Evolutionary conservation across 1,284 basidiomycete genomes (phyloP).

Genomic region (Fistulina hepatica): DNA sequence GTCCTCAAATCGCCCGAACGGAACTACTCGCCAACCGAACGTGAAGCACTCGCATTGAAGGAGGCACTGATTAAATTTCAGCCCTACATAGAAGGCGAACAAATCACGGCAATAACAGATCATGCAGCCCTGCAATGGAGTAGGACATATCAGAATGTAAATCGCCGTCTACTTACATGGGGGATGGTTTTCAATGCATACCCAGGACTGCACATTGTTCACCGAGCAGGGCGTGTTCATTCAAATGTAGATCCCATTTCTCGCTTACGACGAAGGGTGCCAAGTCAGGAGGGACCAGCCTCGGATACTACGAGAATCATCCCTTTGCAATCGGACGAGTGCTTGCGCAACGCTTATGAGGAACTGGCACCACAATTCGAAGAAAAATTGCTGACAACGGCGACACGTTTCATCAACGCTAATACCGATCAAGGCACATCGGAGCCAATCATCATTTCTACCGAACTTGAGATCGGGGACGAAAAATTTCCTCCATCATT

Average conservation of each 20-base stretch:
- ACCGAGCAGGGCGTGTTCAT: slow-evolving; percentile 26
- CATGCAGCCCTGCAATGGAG: slow-evolving; percentile 27
- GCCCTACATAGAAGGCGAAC: slow-evolving; percentile 23
- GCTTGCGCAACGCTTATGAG: slow-evolving; percentile 17
- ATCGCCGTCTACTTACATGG: slow-evolving; percentile 22
- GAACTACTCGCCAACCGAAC: slow-evolving; percentile 27
- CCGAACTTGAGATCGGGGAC: not conserved
- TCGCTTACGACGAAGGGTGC: slow-evolving; percentile 16
- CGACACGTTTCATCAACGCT: slow-evolving; percentile 5
- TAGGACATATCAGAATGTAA: slow-evolving; percentile 24
- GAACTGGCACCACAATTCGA: slow-evolving; percentile 21
- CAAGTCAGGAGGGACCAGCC: slow-evolving; percentile 10
- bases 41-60: slow-evolving; percentile 26
- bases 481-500: not conserved
- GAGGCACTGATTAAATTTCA: slow-evolving; percentile 27
- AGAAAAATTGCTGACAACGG: slow-evolving; percentile 18
- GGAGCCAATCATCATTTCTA: no score
- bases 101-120: slow-evolving; percentile 22
- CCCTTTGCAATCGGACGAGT: slow-evolving; percentile 11
- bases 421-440: not conserved
- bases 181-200: slow-evolving; percentile 23
- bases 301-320: slow-evolving; percentile 3
- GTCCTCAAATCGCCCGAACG: slow-evolving; percentile 22
- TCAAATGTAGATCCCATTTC: slow-evolving; percentile 29
- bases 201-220: slow-evolving; percentile 24